Conservation (phyloP, 2,329 filamentous ascomycete genomes). For the Cladosporium sp. region DNA sequence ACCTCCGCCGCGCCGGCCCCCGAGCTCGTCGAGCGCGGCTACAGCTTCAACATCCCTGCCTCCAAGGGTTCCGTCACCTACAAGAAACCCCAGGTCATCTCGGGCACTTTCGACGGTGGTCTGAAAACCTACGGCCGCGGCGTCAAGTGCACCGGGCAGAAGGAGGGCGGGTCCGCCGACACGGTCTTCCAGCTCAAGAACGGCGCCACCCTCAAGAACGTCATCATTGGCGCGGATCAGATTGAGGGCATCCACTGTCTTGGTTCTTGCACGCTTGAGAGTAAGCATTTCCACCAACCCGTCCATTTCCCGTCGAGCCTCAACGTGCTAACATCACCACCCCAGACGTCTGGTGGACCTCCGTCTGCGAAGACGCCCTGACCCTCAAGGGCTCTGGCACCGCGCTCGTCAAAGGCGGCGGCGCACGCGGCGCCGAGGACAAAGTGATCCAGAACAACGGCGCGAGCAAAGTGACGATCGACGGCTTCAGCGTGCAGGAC, state of each 20-base stretch:
- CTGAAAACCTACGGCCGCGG: constrained; percentile 36
- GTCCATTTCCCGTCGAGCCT: not conserved
- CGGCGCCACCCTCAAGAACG: constrained; percentile 50
- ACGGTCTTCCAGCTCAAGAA: constrained; percentile 52
- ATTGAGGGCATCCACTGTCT: constrained; percentile 51
- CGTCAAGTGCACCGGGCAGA: constrained; percentile 39
- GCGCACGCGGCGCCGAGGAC: constrained; percentile 21
- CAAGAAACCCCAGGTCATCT: constrained; percentile 15
- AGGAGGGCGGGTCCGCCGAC: constrained; percentile 42
- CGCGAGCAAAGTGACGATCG: constrained; percentile 8
- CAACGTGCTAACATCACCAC: constrained; percentile 17
- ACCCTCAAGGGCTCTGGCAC: constrained; percentile 26
- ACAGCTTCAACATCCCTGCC: constrained; percentile 20
- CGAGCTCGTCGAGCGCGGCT: constrained; percentile 12
- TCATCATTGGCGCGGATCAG: constrained; percentile 50
- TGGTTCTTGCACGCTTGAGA: constrained; percentile 31
- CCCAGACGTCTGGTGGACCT: constrained; percentile 47
- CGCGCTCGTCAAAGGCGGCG: constrained; percentile 28
- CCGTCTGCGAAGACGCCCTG: constrained; percentile 32
- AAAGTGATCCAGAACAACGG: constrained; percentile 20
- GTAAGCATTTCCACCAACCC: not conserved
- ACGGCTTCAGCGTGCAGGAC: constrained; percentile 9
- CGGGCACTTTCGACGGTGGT: constrained; percentile 14
- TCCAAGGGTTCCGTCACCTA: constrained; percentile 20
- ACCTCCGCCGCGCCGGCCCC: constrained; percentile 10